Percentiles rank a stretch among this genome's conserved stretches.
Evolutionary conservation across 1,284 basidiomycete species (phyloP).

Genomic region (Cryptococcus sp.): DNA sequence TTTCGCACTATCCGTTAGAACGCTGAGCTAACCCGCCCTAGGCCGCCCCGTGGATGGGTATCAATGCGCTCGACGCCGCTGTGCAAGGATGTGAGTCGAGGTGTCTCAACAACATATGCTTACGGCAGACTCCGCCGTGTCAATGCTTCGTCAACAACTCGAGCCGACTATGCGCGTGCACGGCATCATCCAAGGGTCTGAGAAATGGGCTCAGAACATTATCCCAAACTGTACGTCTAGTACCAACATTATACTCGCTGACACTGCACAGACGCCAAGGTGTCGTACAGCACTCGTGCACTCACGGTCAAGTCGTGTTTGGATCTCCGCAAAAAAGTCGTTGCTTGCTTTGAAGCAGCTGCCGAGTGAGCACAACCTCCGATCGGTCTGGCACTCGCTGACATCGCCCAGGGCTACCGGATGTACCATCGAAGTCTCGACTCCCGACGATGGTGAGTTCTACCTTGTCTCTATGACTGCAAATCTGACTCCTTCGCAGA

Average conservation of each 20-base stretch:
- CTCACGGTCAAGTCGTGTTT: slow-evolving; percentile 26
- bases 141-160: slow-evolving; percentile 54
- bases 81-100: slow-evolving; percentile 38
- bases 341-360: slow-evolving; percentile 30
- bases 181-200: slow-evolving; percentile 49
- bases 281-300: slow-evolving; percentile 46
- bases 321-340: slow-evolving; percentile 25
- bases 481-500: slow-evolving; percentile 9
- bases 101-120: not conserved
- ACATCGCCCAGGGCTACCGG: slow-evolving; percentile 46
- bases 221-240: slow-evolving; percentile 25
- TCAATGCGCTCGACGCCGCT: slow-evolving; percentile 57
- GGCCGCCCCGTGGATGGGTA: slow-evolving; percentile 53
- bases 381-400: not conserved
- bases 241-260: not conserved
- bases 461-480: not conserved
- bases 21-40: not conserved
- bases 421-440: slow-evolving; percentile 20
- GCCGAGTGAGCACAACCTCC: slow-evolving; percentile 20
- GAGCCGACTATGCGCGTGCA: slow-evolving; percentile 50
- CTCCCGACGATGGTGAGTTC: slow-evolving; percentile 19
- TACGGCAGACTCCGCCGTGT: slow-evolving; percentile 51
- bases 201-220: slow-evolving; percentile 38
- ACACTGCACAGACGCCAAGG: slow-evolving; percentile 42
- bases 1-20: too few species aligned